Evolutionary conservation across 352 stramenopile species (phyloP).

Genomic region (Globisporangium recalcitrans): DNA sequence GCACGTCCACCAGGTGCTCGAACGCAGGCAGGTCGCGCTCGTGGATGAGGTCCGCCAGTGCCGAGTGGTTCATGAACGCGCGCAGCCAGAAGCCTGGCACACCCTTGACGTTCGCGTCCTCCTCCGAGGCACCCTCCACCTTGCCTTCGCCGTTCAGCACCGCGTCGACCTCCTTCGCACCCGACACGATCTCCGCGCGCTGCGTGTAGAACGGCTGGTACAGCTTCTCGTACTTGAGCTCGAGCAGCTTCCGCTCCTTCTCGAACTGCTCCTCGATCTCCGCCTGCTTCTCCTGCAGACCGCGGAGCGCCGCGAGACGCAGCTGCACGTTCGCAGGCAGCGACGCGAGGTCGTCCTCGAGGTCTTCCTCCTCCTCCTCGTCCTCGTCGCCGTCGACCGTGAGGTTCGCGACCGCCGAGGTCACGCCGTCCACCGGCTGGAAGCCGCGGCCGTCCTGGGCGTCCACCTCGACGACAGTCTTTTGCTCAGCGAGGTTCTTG

Average conservation of each 20-base stretch:
- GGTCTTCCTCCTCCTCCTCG: slow-evolving; percentile 28
- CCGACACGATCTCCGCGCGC: slow-evolving; percentile 70
- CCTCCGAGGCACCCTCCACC: slow-evolving; percentile 27
- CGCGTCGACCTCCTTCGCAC: slow-evolving; percentile 68
- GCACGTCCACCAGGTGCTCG: slow-evolving; percentile 71
- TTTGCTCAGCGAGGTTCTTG: slow-evolving; percentile 34
- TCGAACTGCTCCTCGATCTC: slow-evolving; percentile 80
- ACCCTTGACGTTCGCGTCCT: slow-evolving; percentile 56
- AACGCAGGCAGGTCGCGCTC: slow-evolving; percentile 77
- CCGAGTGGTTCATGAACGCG: slow-evolving; percentile 82
- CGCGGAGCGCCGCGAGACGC: slow-evolving; percentile 60
- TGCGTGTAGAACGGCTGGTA: slow-evolving; percentile 81
- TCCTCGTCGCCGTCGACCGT: slow-evolving; percentile 19
- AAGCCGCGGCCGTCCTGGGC: slow-evolving; percentile 56
- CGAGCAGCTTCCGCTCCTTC: slow-evolving; percentile 74
- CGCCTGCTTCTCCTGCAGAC: slow-evolving; percentile 71
- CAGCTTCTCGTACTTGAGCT: slow-evolving; percentile 87
- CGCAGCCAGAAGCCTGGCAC: slow-evolving; percentile 84
- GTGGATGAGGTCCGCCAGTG: slow-evolving; percentile 71
- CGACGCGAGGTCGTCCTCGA: slow-evolving; percentile 56
- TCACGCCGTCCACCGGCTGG: slow-evolving; percentile 43
- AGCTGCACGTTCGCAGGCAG: slow-evolving; percentile 71
- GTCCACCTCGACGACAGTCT: slow-evolving; percentile 61
- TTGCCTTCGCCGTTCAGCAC: slow-evolving; percentile 38
- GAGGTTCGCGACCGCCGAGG: slow-evolving; percentile 35